Base-by-base conservation (phyloP, 129 eudicot genomes). In the Gnaphalium uliginosum region DNA sequence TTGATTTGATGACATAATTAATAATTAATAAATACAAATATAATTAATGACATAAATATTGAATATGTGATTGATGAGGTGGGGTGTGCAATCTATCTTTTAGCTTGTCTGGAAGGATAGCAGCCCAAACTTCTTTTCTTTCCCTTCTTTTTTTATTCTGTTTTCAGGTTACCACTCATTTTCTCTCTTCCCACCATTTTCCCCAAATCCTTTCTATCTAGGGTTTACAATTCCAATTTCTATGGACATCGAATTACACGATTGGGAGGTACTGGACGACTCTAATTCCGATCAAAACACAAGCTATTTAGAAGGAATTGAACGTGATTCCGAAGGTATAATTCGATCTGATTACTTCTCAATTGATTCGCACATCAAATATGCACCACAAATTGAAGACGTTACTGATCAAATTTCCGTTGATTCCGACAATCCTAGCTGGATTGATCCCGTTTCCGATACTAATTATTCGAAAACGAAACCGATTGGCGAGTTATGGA, bases 181-280 rank as follows among this genome's bases (percentile, higher is more conserved):
- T 22, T 11, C 23, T 32, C 18, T 30, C 19, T 58, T 25, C 62
- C 58, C 61, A 54, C 24, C 48, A 56, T 2, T 15, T 26, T 1
- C 35, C 30, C 43, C 67, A 25, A 23, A 61, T 61, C 41, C 27
- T 63, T 25, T 63, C 37, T 63, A 25, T 60, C 67, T 73, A 81
- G 69, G 79, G 76, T 68, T 77, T 27, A 39, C n/a, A 33, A 32
- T 37, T n/a, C 8, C 19, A 11, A 50, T 66, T 37, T 25, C 37
- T 46, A 88, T 88, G 94, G 90, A 85, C 32, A 65, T 66, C 25
- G 81, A 73, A 17, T 39, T 84, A 30, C 56, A 54, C 57, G 96
- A 86, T 24, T 91, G 97, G 97, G 97, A 91, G 78, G 64, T 91
- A 3, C 86, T 91, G 65, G 91, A 86, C 1, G 87, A 83, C 54